Evolutionary conservation across 768 basidiomycete genomes (phyloP).

Genomic region (Calocera cornea): DNA sequence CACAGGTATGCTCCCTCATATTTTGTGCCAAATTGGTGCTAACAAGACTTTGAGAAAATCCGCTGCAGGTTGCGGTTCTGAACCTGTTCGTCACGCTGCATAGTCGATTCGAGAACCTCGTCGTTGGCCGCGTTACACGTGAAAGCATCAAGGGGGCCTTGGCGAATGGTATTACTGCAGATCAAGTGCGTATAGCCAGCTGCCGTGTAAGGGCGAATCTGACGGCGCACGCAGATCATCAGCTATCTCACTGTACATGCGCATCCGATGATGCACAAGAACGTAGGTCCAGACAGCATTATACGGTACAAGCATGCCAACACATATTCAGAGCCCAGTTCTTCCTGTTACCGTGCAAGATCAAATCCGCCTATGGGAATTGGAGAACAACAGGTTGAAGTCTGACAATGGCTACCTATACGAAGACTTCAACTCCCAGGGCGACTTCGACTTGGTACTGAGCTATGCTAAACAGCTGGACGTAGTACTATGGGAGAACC

Average conservation of each 20-base stretch:
- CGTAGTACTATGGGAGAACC: conserved; percentile 73
- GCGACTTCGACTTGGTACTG: conserved; percentile 76
- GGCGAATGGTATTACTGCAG: conserved; percentile 87
- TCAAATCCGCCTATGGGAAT: conserved; percentile 93
- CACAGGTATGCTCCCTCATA: conserved; percentile 46
- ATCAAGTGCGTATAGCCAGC: conserved; percentile 50
- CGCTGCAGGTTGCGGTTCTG: conserved; percentile 87
- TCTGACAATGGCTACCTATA: conserved; percentile 84
- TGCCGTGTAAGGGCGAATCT: neutral
- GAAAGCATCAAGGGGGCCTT: conserved; percentile 92
- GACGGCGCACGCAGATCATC: conserved; percentile 53
- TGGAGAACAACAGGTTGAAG: conserved; percentile 83
- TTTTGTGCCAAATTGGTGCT: neutral
- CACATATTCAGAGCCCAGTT: conserved; percentile 56
- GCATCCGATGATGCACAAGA: conserved; percentile 95
- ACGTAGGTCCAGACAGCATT: conserved; percentile 36
- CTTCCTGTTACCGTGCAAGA: conserved; percentile 96
- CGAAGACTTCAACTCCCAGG: conserved; percentile 71
- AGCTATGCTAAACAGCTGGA: conserved; percentile 73
- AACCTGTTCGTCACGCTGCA: conserved; percentile 87
- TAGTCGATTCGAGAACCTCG: conserved; percentile 90
- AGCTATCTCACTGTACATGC: conserved; percentile 88
- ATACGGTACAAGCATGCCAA: neutral
- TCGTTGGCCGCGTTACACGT: conserved; percentile 89
- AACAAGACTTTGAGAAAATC: conserved; percentile 52